These are phyloP conservation scores for Coffea humblotiana DNA, from an alignment of 305 asterid species.

Conservation along the genomic window DNA sequence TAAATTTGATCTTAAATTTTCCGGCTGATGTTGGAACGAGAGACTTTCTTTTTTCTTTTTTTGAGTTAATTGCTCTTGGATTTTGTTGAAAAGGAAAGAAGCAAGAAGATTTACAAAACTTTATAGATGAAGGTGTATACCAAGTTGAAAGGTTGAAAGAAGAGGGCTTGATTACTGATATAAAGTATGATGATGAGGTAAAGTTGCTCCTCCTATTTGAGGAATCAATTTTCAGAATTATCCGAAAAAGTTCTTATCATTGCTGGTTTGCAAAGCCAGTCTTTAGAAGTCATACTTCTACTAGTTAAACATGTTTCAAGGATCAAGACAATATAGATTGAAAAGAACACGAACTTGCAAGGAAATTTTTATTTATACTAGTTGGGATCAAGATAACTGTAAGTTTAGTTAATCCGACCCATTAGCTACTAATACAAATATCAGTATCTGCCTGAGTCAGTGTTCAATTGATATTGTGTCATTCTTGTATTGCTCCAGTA, in stretches of 20 bases:
- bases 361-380: background rate
- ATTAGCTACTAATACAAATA: background rate
- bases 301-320: background rate
- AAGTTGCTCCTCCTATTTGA: slow-evolving; percentile 20
- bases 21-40: slow-evolving; percentile 14
- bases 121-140: slow-evolving; percentile 90
- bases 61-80: background rate
- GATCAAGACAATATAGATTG: slow-evolving; percentile 1
- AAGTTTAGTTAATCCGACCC: too few relatives aligned
- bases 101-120: slow-evolving; percentile 73
- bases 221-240: background rate
- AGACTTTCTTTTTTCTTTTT: slow-evolving; percentile 18
- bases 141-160: slow-evolving; percentile 78
- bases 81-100: slow-evolving; percentile 59
- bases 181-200: slow-evolving; percentile 98
- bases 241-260: background rate
- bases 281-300: background rate
- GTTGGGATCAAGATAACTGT: background rate
- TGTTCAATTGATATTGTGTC: background rate
- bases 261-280: background rate
- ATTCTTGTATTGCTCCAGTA: background rate
- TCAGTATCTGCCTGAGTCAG: background rate
- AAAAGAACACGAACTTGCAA: background rate
- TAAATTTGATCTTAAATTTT: slow-evolving; percentile 25
- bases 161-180: slow-evolving; percentile 96